Evolutionary conservation across 306 rosid species (phyloP).

Genomic region (Pyrus pyrifolia): DNA sequence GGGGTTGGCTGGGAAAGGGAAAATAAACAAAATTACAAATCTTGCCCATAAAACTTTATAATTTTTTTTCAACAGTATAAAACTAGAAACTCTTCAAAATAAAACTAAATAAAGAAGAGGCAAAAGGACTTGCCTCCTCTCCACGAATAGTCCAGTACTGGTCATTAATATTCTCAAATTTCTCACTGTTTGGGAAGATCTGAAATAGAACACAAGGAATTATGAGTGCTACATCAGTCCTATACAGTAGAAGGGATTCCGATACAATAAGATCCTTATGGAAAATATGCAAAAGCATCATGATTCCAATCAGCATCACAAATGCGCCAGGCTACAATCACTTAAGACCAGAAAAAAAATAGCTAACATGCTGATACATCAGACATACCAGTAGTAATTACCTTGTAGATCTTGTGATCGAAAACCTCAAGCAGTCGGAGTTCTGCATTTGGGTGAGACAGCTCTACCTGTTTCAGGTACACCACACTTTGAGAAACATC

Average conservation of each 20-base stretch:
- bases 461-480: constrained; percentile 60
- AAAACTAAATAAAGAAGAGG: background rate
- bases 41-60: background rate
- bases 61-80: background rate
- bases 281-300: background rate
- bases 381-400: background rate
- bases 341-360: background rate
- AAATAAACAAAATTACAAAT: background rate
- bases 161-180: constrained; percentile 69
- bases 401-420: constrained; percentile 92
- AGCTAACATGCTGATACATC: background rate
- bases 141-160: constrained; percentile 77
- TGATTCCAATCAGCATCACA: background rate
- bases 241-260: background rate
- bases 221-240: too few relatives aligned
- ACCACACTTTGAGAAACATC: background rate
- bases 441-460: constrained; percentile 80
- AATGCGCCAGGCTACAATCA: background rate
- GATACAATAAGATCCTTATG: background rate
- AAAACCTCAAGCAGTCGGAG: constrained; percentile 85
- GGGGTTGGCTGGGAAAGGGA: background rate
- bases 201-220: constrained; percentile 19
- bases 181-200: constrained; percentile 57
- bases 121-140: constrained; percentile 49
- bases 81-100: background rate